phyloP scores from a whole-genome alignment of 2,329 filamentous ascomycete species.

The Paraphaeosphaeria sporulosa region DNA sequence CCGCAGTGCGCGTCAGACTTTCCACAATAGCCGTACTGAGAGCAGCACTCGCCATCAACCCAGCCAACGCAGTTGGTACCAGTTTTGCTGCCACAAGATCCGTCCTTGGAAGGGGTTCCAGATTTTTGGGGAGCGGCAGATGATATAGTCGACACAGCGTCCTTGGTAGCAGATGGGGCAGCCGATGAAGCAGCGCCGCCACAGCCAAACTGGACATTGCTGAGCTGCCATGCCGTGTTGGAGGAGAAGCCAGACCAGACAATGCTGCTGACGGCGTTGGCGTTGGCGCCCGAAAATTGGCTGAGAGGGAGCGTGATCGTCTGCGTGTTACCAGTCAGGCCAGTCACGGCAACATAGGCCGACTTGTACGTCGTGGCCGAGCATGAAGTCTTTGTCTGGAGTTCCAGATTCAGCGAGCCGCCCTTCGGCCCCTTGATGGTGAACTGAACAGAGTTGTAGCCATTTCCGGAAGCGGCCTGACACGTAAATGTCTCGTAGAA shows the following conservation, averaged over 20 bases:
- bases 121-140: slow-evolving; percentile 9
- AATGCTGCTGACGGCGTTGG: slow-evolving; percentile 57
- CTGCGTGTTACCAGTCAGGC: slow-evolving; percentile 59
- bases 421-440: slow-evolving; percentile 55
- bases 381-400: slow-evolving; percentile 59
- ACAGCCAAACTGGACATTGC: slow-evolving; percentile 58
- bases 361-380: slow-evolving; percentile 53
- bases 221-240: slow-evolving; percentile 56
- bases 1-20: background rate
- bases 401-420: slow-evolving; percentile 53
- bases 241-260: slow-evolving; percentile 55
- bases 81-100: background rate
- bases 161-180: slow-evolving; percentile 10
- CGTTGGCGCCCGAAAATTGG: slow-evolving; percentile 59
- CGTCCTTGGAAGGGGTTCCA: slow-evolving; percentile 4
- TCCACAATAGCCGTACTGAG: slow-evolving; percentile 6
- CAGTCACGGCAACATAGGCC: slow-evolving; percentile 54
- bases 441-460: slow-evolving; percentile 59
- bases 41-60: slow-evolving; percentile 9
- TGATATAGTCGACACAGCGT: background rate
- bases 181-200: slow-evolving; percentile 18
- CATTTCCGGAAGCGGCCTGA: slow-evolving; percentile 54
- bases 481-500: slow-evolving; percentile 64
- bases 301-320: slow-evolving; percentile 60
- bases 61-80: slow-evolving; percentile 10